Evolutionary conservation across 441 rosid species (phyloP).

Genomic region (Pelargonium australe): DNA sequence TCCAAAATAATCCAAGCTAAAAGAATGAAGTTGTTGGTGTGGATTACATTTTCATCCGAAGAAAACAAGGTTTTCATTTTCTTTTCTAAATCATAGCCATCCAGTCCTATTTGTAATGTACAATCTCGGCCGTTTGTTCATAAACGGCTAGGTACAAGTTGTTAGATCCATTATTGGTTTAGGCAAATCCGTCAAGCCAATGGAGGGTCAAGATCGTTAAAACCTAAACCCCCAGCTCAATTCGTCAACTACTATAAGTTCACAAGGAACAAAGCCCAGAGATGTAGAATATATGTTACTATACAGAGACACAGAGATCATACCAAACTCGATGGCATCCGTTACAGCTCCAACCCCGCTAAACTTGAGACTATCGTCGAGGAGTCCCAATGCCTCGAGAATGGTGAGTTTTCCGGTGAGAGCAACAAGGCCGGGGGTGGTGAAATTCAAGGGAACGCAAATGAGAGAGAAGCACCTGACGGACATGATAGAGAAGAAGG

Average conservation of each 20-base stretch:
- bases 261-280: no score
- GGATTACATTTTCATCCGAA: no score
- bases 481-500: constrained; percentile 63
- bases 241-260: no score
- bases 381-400: no score
- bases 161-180: background rate
- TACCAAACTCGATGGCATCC: background rate
- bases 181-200: background rate
- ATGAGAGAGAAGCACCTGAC: constrained; percentile 57
- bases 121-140: no score
- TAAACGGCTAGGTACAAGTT: no score
- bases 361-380: background rate
- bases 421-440: constrained; percentile 19
- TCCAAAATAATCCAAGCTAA: no score
- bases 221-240: background rate
- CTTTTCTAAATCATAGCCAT: no score
- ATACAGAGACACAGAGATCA: background rate
- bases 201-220: background rate
- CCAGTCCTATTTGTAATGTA: no score
- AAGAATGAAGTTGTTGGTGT: no score
- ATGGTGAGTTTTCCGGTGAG: background rate
- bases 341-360: background rate
- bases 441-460: constrained; percentile 58
- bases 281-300: background rate
- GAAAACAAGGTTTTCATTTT: no score